Evolutionary conservation across 192 early-diverging fungal species (phyloP).

Genomic region (Coemansia sp.): DNA sequence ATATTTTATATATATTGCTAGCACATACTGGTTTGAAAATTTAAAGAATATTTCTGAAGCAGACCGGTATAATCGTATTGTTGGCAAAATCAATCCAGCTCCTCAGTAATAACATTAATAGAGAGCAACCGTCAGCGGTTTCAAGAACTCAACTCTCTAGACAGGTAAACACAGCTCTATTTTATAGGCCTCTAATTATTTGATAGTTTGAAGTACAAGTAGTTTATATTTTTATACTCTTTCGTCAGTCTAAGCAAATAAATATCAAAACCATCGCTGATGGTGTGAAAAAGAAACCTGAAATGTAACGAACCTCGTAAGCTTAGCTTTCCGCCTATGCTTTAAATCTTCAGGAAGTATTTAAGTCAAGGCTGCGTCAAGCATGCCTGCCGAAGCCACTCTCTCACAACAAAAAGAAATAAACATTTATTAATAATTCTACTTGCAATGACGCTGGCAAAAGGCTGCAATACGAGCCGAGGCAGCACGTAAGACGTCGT

Average conservation of each 20-base stretch:
- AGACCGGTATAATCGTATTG: not conserved
- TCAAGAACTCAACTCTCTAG: not conserved
- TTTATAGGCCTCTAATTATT: not conserved
- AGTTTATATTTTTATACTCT: not conserved
- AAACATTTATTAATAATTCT: not conserved
- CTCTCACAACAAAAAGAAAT: too few species aligned
- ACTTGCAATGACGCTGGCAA: conserved; percentile 70
- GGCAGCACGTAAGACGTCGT: conserved; percentile 64
- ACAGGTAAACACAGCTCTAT: too few species aligned
- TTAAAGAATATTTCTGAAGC: too few species aligned
- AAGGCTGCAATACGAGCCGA: conserved; percentile 78
- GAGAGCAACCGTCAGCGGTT: not conserved
- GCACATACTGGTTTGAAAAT: too few species aligned
- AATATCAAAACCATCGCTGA: not conserved
- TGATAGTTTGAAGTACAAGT: not conserved
- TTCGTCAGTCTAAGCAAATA: not conserved
- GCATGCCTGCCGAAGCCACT: too few species aligned
- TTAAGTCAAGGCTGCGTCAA: too few species aligned
- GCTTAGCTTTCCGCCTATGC: too few species aligned
- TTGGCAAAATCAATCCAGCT: too few species aligned
- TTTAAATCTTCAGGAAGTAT: too few species aligned
- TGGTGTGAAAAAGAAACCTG: too few species aligned
- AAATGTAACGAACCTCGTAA: too few species aligned
- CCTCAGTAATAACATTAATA: not conserved
- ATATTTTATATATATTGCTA: too few species aligned